Evolutionary conservation across 306 rosid genomes (phyloP), one percentile per base, ranked within the genome.

Genomic region (Casuarina glauca): DNA sequence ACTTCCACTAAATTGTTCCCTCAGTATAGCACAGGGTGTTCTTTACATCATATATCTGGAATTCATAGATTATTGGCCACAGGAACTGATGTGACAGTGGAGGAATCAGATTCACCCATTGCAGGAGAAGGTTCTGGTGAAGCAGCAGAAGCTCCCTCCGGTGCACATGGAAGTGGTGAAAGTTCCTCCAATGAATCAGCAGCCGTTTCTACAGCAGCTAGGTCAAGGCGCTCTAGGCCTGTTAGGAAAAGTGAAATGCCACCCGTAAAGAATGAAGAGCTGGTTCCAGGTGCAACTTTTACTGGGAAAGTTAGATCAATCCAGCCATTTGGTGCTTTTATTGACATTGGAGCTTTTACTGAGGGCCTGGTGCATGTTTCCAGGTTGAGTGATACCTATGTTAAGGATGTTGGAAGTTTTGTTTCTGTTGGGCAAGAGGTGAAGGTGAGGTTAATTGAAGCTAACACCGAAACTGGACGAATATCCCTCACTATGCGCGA

Each of bases 401-500:
- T 96, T 77, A 90, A 90, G 87, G 99, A 96, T 77, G 91, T 96
- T 70, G 85, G 90, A 3, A 91, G 85, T 81, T 78, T 96, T 86
- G 97, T 96, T 85, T 91, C 98, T 70, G 84, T 93, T 63, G 99
- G 99, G 75, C 99, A 96, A 91, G 99, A 96, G 87, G 98, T 96
- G 88, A 87, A 91, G 88, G 98, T 96, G 72, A 86, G 90, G 76
- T 71, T 96, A 73, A 73, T 96, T 82, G 99, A 96, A 84, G 98
- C 84, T 52, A 90, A 93, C 63, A 36, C 77, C 54, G 98, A 93
- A 81, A 82, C 96, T 44, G 89, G 87, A 70, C 88, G 99, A 43
- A 93, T 96, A 76, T 90, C 99, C 77, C 99, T 96, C 69, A 82
- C 98, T 45, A 93, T 96, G 99, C 98, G 97, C 69, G 93, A 88